phyloP scores from a whole-genome alignment of 495 filamentous ascomycete species.

The Glutinoglossum americanum region DNA sequence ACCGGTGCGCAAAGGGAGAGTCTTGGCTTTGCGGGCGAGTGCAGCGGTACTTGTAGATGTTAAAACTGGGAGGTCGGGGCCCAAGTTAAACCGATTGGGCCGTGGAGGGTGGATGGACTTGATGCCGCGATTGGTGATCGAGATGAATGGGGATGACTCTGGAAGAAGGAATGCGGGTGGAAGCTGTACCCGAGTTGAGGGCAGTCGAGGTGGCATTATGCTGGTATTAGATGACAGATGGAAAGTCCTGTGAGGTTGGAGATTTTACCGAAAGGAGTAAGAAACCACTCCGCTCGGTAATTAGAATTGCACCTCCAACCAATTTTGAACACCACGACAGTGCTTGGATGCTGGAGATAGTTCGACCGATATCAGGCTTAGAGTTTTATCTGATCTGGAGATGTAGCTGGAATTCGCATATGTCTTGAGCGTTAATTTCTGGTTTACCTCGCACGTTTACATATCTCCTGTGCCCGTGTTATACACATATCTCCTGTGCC shows the following conservation, averaged over 20 bases:
- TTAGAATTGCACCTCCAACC: background rate
- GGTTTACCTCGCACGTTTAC: no score
- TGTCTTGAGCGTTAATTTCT: no score
- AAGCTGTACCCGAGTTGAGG: background rate
- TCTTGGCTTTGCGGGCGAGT: constrained; percentile 51
- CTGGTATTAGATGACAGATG: background rate
- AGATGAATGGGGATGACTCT: background rate
- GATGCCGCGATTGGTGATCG: constrained; percentile 1
- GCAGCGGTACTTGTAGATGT: constrained; percentile 57
- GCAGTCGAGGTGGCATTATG: background rate
- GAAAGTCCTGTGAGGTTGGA: background rate
- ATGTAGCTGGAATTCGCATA: no score
- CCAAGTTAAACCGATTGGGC: constrained; percentile 2
- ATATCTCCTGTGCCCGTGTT: no score
- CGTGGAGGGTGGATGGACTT: constrained; percentile 2
- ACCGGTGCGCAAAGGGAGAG: constrained; percentile 62
- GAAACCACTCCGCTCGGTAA: background rate
- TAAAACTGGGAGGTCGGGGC: constrained; percentile 19
- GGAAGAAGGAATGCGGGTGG: background rate
- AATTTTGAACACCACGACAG: no score
- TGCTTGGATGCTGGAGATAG: no score
- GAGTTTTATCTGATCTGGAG: no score
- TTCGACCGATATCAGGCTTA: no score
- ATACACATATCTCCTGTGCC: no score
- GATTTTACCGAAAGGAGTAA: background rate